Evolutionary conservation across 2,329 filamentous ascomycete species (phyloP).

Genomic region (Claviceps maximensis): DNA sequence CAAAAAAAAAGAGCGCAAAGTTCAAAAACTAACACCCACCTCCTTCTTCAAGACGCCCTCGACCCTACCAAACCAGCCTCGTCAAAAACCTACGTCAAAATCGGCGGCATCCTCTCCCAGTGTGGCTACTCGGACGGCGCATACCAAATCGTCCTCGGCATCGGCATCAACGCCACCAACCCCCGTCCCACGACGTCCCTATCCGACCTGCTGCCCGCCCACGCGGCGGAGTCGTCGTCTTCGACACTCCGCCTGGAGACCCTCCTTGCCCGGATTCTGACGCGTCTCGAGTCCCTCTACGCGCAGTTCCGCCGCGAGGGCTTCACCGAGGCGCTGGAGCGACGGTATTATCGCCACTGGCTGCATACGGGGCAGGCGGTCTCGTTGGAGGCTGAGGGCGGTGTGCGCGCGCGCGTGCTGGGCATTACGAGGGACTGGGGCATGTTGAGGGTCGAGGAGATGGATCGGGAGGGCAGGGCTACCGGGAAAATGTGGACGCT

Average conservation of each 20-base stretch:
- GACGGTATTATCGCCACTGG: conserved; percentile 71
- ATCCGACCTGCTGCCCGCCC: conserved; percentile 50
- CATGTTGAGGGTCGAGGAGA: conserved; percentile 70
- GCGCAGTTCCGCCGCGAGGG: conserved; percentile 59
- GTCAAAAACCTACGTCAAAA: conserved; percentile 58
- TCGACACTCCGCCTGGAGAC: conserved; percentile 59
- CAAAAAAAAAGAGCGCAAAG: background rate
- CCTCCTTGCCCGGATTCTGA: conserved; percentile 68
- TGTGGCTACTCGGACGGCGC: conserved; percentile 63
- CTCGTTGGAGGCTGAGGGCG: conserved; percentile 69
- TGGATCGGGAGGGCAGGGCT: conserved; percentile 55
- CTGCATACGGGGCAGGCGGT: conserved; percentile 62
- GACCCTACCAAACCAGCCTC: conserved; percentile 43
- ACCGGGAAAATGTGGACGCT: conserved; percentile 72
- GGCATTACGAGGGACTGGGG: conserved; percentile 92
- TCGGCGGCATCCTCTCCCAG: conserved; percentile 86
- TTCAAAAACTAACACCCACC: background rate
- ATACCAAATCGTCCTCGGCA: conserved; percentile 77
- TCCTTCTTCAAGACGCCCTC: conserved; percentile 38
- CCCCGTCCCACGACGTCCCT: conserved; percentile 76
- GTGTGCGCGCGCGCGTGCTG: conserved; percentile 59
- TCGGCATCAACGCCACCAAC: conserved; percentile 79
- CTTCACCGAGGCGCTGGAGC: conserved; percentile 61
- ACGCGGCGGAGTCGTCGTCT: conserved; percentile 10
- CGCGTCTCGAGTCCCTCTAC: conserved; percentile 67